Evolutionary conservation across 768 basidiomycete species (phyloP), one percentile per base, ranked within the genome.

Genomic region (Leccinellum luteum): DNA sequence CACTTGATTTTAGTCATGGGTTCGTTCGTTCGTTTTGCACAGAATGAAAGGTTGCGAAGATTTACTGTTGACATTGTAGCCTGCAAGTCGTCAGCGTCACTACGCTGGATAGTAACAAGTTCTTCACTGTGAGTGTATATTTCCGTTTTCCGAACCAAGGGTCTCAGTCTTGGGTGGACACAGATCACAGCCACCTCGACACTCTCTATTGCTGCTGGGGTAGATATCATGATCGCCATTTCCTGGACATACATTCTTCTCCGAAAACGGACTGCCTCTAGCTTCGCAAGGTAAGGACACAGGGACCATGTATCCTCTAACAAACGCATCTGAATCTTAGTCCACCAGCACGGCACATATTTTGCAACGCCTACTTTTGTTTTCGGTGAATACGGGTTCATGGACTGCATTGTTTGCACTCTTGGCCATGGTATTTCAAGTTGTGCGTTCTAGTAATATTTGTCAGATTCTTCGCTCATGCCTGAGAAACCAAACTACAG

Each of bases 351-450:
- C 57, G 27, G 35, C 17, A 1, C 38, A 55, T 12, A 3, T 65
- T n/a, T 49, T 64, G 5, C 56, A 56, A 38, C 57, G 56, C 17
- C 54, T 65, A 6, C 47, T 3, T 0, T 10, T 65, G 9, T 62
- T 62, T 27, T 48, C 57, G 1, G 48, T 57, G 8, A 52, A 54
- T 19, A 52, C 57, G 3, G 75, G 81, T 1, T 76, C 83, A 10
- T 80, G 79, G 14, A 76, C 82, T 14, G 84, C 85, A 59, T 79
- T 79, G 0, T 68, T 64, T 4, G 71, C 77, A 5, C 82, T 84
- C 66, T 77, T 79, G 4, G 70, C 48, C 2, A 0, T n/a, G n/a
- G n/a, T n/a, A n/a, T n/a, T n/a, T n/a, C n/a, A n/a, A n/a, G n/a
- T 50, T 12, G 86, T 61, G 59, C 44, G 35, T 84, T 82, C 66